phyloP scores from a whole-genome alignment of 2,329 filamentous ascomycete species.

The Fusarium sarcochroum region DNA sequence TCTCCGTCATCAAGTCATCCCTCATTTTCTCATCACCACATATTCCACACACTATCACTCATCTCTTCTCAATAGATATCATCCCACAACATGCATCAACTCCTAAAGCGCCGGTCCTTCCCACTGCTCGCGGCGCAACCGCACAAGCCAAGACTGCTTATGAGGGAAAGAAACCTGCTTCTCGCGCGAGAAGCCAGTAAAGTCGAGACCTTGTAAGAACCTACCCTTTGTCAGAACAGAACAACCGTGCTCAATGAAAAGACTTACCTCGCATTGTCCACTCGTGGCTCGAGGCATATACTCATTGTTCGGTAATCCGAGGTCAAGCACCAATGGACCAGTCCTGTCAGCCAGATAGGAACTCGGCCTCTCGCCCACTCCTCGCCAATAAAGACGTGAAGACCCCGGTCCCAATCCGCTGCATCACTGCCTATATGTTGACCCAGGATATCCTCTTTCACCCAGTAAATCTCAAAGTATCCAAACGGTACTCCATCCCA shows the following conservation, averaged over 20 bases:
- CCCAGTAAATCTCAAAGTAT: slow-evolving; percentile 99
- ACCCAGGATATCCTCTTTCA: slow-evolving; percentile 89
- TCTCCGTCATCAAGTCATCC: slow-evolving; percentile 29
- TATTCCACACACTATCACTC: not conserved
- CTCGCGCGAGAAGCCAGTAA: slow-evolving; percentile 87
- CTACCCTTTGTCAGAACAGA: slow-evolving; percentile 36
- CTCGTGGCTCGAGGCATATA: slow-evolving; percentile 87
- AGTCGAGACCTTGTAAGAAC: slow-evolving; percentile 73
- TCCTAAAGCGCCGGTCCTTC: slow-evolving; percentile 73
- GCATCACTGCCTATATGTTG: slow-evolving; percentile 75
- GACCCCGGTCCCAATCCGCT: slow-evolving; percentile 86
- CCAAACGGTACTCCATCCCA: slow-evolving; percentile 97
- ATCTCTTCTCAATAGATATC: not conserved
- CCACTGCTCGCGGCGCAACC: slow-evolving; percentile 84
- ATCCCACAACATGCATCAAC: not conserved
- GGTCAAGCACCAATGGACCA: slow-evolving; percentile 89
- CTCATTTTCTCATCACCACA: slow-evolving; percentile 28
- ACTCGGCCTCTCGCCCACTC: slow-evolving; percentile 91
- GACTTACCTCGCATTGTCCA: slow-evolving; percentile 89
- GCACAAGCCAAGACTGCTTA: slow-evolving; percentile 91
- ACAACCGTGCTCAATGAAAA: accelerated
- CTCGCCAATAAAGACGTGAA: slow-evolving; percentile 92
- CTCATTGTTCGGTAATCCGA: slow-evolving; percentile 85
- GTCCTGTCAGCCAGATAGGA: slow-evolving; percentile 82
- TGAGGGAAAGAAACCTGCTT: slow-evolving; percentile 89